Conservation (phyloP, 169 alveolate species). For the Miamiensis avidus region DNA sequence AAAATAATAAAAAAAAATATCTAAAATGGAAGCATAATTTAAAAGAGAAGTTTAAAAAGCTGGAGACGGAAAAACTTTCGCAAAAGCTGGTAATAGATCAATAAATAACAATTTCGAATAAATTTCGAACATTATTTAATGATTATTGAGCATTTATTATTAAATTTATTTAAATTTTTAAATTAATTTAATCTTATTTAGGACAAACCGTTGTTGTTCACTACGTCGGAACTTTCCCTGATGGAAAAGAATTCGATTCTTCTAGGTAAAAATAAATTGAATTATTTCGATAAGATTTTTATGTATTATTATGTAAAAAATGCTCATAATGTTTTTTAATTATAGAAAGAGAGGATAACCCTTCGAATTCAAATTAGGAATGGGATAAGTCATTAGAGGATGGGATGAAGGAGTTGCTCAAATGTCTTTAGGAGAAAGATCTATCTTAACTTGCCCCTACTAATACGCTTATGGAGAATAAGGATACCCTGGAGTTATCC, state of each 20-base stretch:
- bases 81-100: no score
- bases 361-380: slow-evolving; percentile 67
- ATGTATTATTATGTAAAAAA: no score
- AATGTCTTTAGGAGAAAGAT: slow-evolving; percentile 73
- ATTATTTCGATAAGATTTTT: no score
- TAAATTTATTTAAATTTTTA: slow-evolving; percentile 43
- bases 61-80: slow-evolving; percentile 78
- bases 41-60: slow-evolving; percentile 59
- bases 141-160: no score
- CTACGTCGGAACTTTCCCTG: slow-evolving; percentile 80
- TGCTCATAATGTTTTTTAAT: not conserved
- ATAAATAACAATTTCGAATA: no score
- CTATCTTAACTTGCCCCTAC: slow-evolving; percentile 68
- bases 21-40: slow-evolving; percentile 44
- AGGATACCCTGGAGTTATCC: slow-evolving; percentile 86
- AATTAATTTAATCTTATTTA: not conserved
- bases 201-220: slow-evolving; percentile 68
- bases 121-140: no score
- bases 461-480: slow-evolving; percentile 83
- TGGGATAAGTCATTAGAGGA: slow-evolving; percentile 81
- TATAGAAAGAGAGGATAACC: slow-evolving; percentile 56
- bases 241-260: slow-evolving; percentile 82
- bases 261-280: slow-evolving; percentile 38
- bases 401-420: slow-evolving; percentile 84
- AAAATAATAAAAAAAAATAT: not conserved